Evolutionary conservation across 2,329 filamentous ascomycete species (phyloP), one percentile per base, ranked within the genome.

Genomic region (Coniochaeta sp.): DNA sequence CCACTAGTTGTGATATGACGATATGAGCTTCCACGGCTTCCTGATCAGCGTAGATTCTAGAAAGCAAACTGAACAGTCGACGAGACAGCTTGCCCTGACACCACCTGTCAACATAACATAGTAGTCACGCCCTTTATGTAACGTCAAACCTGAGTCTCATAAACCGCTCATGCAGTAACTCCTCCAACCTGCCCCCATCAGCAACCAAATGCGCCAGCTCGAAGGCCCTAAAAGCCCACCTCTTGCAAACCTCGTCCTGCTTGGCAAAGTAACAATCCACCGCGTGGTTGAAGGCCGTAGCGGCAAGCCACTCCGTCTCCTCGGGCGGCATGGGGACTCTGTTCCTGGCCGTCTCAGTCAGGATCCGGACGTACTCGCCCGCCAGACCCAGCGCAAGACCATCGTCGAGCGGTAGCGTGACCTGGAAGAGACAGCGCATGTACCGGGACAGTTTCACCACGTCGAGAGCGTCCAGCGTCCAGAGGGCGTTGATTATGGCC

Each of bases 241-340:
- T 70, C 63, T 78, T 81, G 56, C 85, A 86, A 1, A 74, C 71
- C 5, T 76, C 77, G 60, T 84, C 80, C 26, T 88, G 79, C 1
- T 79, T 77, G 1, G 74, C 75, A 14, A 80, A 78, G 66, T 84
- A 86, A n/a, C 83, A 78, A 66, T 92, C 89, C 6, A 91, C 77
- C 0, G 83, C 86, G 62, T 86, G 85, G 65, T 93, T 93, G 71
- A 89, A 91, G 0, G 83, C 76, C 6, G 80, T 84, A 1, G 84
- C 83, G 0, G 85, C 84, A n/a, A 95, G 81, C 88, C 89, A 95
- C 67, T 91, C 87, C 1, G 93, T 73, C 68, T 95, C 90, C 3
- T 82, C 79, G 0, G 75, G 67, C 0, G 90, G 89, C 68, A 90
- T 6, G 6, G 54, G 54, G 7, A 36, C n/a, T 3, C 9, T 57